Base-by-base conservation (phyloP, 345 rosid species). In the Zanthoxylum bungeanum region DNA sequence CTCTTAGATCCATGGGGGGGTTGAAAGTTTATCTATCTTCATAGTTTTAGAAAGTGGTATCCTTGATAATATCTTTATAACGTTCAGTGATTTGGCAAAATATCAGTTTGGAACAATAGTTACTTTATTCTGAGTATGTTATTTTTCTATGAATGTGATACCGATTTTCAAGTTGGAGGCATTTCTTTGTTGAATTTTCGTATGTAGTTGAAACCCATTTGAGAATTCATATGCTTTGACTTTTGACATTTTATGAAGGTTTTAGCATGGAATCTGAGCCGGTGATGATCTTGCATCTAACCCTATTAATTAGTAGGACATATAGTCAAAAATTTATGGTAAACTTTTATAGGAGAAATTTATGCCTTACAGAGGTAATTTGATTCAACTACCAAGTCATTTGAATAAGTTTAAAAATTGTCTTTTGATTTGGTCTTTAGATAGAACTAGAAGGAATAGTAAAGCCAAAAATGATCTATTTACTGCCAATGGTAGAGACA, bases 251-350 rank as follows among this genome's bases (percentile, higher is more conserved):
- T 64, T 36, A 44, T 17, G 6, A 44, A 64, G 65, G 50, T 31
- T 10, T 5, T 16, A 40, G 27, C 39, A 3, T 40, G 40, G 5
- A 19, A 5, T 10, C 5, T 33, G 37, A 73, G 73, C 19, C 14
- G 73, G 63, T 73, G 58, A 61, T 31, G 73, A 61, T 27, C 30
- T n/a, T 63, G 46, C 76, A 71, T 76, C 79, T 25, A 75, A 69
- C 66, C 10, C 24, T 5, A 37, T 75, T 69, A 33, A 17, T 37
- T 66, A 17, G 57, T 36, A 16, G 21, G 49, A 8, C 39, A 60
- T 39, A 30, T 21, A 27, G 55, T 60, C 70, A 68, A 61, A 36
- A 11, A 25, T 11, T 63, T 40, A 4, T 44, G 19, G 19, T 1
- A 12, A 14, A 4, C 49, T 44, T 44, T 42, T 44, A 56, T 3